phyloP scores from a whole-genome alignment of 2,329 filamentous ascomycete genomes.

The Coniochaeta hoffmannii region DNA sequence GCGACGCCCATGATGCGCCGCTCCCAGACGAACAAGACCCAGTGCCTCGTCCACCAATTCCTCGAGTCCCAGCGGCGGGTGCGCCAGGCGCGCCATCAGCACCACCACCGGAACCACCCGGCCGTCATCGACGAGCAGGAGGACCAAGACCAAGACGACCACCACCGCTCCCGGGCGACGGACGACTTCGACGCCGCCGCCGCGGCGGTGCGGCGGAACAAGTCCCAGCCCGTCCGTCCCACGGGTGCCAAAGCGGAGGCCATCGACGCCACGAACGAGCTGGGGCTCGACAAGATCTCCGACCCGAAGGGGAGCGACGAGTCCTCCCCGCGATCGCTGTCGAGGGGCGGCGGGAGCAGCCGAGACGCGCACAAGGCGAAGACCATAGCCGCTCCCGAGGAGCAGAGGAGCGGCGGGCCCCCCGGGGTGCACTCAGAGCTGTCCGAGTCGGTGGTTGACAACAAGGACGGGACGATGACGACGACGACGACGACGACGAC shows the following conservation, averaged over 20 bases:
- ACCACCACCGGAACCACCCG: conserved; percentile 14
- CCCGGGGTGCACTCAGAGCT: too few relatives aligned
- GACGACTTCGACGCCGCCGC: conserved; percentile 6
- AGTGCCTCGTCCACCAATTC: conserved; percentile 60
- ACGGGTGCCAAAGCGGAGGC: conserved; percentile 9
- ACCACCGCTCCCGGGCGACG: not conserved
- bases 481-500: too few relatives aligned
- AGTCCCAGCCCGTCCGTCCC: conserved; percentile 8
- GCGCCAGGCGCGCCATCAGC: conserved; percentile 13
- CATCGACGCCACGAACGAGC: conserved; percentile 17
- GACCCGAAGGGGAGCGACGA: conserved; percentile 26
- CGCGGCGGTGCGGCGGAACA: conserved; percentile 6
- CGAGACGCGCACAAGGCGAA: not conserved
- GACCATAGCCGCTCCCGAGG: not conserved
- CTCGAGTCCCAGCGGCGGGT: conserved; percentile 46
- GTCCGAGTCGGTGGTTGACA: too few relatives aligned
- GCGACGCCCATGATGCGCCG: conserved; percentile 25
- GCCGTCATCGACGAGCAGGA: conserved; percentile 6
- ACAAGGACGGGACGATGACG: too few relatives aligned
- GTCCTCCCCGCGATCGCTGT: conserved; percentile 10
- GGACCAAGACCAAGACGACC: conserved; percentile 14
- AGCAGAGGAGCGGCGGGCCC: not conserved
- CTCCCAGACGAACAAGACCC: conserved; percentile 29
- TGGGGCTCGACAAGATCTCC: conserved; percentile 20
- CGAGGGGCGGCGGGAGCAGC: not conserved